Evolutionary conservation across 2,329 filamentous ascomycete species (phyloP).

Genomic region (Coleophoma eucalyptorum): DNA sequence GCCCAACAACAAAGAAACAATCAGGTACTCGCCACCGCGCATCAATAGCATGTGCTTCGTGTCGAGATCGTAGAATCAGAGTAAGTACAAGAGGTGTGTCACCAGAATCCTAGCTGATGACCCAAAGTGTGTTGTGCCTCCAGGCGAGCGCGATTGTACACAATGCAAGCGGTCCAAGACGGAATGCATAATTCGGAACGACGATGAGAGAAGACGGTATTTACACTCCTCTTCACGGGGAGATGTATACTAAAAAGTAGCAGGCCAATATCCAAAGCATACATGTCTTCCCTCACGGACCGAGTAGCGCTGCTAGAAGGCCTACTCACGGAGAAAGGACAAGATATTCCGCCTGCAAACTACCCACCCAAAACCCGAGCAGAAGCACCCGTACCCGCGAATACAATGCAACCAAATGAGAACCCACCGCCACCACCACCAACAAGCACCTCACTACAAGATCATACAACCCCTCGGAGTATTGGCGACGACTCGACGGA

Average conservation of each 20-base stretch:
- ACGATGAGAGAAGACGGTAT: conserved; percentile 51
- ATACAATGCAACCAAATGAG: not conserved
- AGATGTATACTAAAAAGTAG: conserved; percentile 6
- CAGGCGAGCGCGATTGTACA: conserved; percentile 45
- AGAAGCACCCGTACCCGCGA: conserved; percentile 29
- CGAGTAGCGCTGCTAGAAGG: conserved; percentile 47
- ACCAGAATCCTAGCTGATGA: conserved; percentile 5
- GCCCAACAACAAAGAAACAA: conserved; percentile 10
- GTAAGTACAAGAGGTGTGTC: conserved; percentile 20
- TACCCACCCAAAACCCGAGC: conserved; percentile 50
- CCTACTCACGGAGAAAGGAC: conserved; percentile 46
- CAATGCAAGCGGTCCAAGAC: conserved; percentile 48
- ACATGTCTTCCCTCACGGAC: conserved; percentile 53
- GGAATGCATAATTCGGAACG: conserved; percentile 52
- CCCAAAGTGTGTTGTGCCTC: conserved; percentile 48
- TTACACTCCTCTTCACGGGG: conserved; percentile 10
- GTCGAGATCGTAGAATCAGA: conserved; percentile 39
- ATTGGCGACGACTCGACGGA: conserved; percentile 12
- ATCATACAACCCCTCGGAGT: conserved; percentile 12
- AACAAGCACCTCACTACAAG: not conserved
- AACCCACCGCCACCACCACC: not conserved
- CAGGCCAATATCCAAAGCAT: conserved; percentile 54
- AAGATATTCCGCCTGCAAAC: conserved; percentile 43
- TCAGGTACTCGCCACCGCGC: conserved; percentile 37
- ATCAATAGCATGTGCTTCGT: conserved; percentile 51